Evolutionary conservation across 2,329 filamentous ascomycete species (phyloP), one percentile per base, ranked within the genome.

Genomic region (Fusarium buharicum): DNA sequence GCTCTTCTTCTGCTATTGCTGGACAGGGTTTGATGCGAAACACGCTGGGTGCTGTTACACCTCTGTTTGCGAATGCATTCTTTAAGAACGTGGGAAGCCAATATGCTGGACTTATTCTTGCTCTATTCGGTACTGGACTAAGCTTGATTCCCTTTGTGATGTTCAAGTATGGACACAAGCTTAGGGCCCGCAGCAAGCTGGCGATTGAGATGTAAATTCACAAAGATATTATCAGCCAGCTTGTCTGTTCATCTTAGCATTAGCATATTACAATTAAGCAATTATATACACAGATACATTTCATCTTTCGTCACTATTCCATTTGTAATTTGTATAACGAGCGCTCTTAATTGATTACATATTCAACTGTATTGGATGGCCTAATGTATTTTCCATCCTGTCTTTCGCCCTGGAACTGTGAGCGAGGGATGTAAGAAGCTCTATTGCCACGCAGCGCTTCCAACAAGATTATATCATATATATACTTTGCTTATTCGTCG

Each of bases 71-170:
- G 5, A 66, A 64, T 12, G 64, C 64, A 2, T 66, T 66, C 52
- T 66, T 66, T 18, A 59, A 66, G 8, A 66, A 66, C 11, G 64
- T 66, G 1, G 64, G 62, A 9, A 66, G 64, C 8, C 64, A 66
- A 27, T 66, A 66, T 18, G 64, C 64, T 24, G 64, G 64, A 7
- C 48, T 66, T 3, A 66, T 66, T 9, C 49, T 66, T 28, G 64
- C 64, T 5, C 17, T 66, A 10, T 64, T 66, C 13, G 63, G 64
- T 4, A 66, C 64, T 3, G 27, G 55, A 1, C 28, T 66, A 34
- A 66, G 62, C 34, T 41, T 66, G 46, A 66, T 66, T 45, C 64
- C 64, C 5, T 66, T 66, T 12, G 49, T 66, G 12, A 66, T 66
- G 64, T 66, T 66, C 33, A 66, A 66, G 41, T 66, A 53, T 5